Evolutionary conservation across 75 land plant species (phyloP), one percentile per base, ranked within the genome.

Genomic region (Cryptomeria japonica): DNA sequence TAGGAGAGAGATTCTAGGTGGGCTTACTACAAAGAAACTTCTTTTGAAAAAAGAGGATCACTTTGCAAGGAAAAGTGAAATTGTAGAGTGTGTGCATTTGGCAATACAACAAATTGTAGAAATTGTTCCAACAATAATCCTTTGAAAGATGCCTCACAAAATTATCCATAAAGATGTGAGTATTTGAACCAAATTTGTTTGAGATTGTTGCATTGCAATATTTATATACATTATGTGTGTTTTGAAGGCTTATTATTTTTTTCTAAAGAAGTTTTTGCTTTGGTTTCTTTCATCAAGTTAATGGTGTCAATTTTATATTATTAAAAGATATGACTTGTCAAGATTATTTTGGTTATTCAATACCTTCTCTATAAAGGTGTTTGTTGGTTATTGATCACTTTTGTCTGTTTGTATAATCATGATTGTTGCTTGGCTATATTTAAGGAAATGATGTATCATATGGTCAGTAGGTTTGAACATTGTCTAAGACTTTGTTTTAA

Each of bases 81-180:
- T 96, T 95, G 87, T n/a, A n/a, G 85, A 90, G 41, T 90, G 91
- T 37, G 92, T 97, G 53, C 98, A 93, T 90, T 76, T 87, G 32
- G 95, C 98, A 37, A 61, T 97, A n/a, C 86, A 85, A 79, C 89
- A 89, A 11, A 96, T 96, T 80, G 41, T 93, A 75, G 94, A 95
- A 75, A 86, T 95, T 51, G 95, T 96, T n/a, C 99, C 99, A n/a
- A 93, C 80, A 5, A 91, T 95, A 80, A 87, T 97, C 84, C 51
- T 83, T 3, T 88, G 89, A 38, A 90, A 93, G 88, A 96, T 96
- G 96, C 99, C 97, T 25, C 88, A 87, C 68, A 90, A 90, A 88
- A 88, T 88, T 41, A 37, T 86, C 83, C 88, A 88, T 37, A 90
- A 92, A 78, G 84, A 89, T 38, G 90, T 89, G 84, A 46, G 89